Base-by-base conservation (phyloP, 306 rosid species). In the Gastrolobium bilobum region DNA sequence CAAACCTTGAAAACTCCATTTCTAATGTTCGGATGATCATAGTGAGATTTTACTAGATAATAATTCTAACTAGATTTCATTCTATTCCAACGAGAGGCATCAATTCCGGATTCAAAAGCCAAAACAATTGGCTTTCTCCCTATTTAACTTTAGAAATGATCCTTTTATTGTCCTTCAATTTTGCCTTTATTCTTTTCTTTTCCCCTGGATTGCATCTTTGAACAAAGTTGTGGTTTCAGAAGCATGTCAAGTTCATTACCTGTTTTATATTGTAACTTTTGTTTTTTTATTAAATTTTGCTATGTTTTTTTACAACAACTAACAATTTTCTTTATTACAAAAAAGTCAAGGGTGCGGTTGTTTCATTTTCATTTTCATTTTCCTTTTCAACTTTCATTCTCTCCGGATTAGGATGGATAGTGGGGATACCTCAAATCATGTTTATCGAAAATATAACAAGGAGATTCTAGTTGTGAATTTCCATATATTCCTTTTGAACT, bases 401-500 rank as follows among this genome's bases (percentile, higher is more conserved):
- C 57, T 0, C 48, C 9, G 3, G 26, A 20, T 20, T 20, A 20
- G 26, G 0, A 15, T 10, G 38, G 57, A 66, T 8, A 33, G 13
- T 71, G 63, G 0, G 64, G 37, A 37, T 53, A 11, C 39, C 65
- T 38, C 66, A 9, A 3, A 51, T 35, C 15, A 59, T 57, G 29
- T n/a, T 31, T 11, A 58, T 42, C 10, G 30, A 44, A 74, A 59
- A 46, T 46, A 35, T 14, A 74, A 43, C 6, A 43, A 59, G 6
- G n/a, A 43, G 33, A 74, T 74, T 46, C 67, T 44, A 31, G 9
- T 59, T 43, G 79, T 30, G 69, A 73, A n/a, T 73, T 58, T 72
- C 29, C 39, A 42, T 73, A 29, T 40, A 13, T 56, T 40, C n/a
- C 26, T 54, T 56, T 14, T 37, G 31, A 69, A 42, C 53, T 53